Conservation (phyloP, 1,284 basidiomycete genomes). For the Microbotryum violaceum region DNA sequence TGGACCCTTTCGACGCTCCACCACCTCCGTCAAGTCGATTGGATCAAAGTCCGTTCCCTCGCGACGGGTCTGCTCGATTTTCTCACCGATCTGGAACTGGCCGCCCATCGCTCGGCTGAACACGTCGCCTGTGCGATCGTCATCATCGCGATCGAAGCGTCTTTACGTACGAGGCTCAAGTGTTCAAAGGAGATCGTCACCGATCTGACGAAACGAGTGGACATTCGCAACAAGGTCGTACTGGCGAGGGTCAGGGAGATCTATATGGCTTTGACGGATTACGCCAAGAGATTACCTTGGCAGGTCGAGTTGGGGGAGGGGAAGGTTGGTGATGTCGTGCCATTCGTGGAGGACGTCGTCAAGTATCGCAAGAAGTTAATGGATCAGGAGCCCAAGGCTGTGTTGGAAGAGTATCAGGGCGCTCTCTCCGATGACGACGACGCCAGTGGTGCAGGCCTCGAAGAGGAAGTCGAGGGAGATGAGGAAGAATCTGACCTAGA, state of each 20-base stretch:
- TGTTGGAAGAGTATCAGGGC: background rate
- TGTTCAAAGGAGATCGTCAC: conserved; percentile 52
- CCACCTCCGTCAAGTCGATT: conserved; percentile 45
- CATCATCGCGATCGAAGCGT: conserved; percentile 63
- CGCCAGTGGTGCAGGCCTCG: background rate
- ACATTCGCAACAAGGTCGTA: conserved; percentile 50
- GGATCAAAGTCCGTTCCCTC: conserved; percentile 48
- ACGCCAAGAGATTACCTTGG: conserved; percentile 62
- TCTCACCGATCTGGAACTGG: conserved; percentile 46
- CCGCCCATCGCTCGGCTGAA: conserved; percentile 29
- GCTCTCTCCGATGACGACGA: background rate
- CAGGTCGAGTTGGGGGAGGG: background rate
- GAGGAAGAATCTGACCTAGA: conserved; percentile 1
- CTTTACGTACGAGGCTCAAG: conserved; percentile 51
- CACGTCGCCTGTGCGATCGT: conserved; percentile 52
- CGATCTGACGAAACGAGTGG: conserved; percentile 50
- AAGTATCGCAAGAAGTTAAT: conserved; percentile 12
- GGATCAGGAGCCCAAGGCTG: background rate
- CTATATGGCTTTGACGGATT: conserved; percentile 53
- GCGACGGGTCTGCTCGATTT: conserved; percentile 53
- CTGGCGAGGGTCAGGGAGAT: conserved; percentile 60
- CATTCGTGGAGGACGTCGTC: conserved; percentile 17
- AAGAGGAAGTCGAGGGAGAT: background rate
- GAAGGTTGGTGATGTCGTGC: conserved; percentile 8
- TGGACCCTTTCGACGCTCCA: conserved; percentile 43